These are phyloP conservation scores for Groenewaldozyma tartarivorans DNA, from an alignment of 805 yeast species.

Conservation along the genomic window DNA sequence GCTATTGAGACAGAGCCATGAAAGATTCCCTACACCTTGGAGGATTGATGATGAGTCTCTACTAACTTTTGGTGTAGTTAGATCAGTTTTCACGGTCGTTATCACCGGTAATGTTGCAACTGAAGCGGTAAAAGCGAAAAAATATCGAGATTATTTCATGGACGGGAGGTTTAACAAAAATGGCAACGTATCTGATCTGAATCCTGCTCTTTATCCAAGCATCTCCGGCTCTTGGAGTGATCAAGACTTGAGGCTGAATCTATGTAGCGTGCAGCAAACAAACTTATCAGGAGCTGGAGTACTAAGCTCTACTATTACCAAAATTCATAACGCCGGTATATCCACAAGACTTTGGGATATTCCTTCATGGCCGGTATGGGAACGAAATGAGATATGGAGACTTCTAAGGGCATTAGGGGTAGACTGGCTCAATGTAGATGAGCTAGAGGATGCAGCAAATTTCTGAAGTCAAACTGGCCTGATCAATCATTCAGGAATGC, in stretches of 20 bases:
- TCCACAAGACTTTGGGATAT: background rate
- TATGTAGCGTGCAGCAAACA: background rate
- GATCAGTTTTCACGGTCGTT: conserved; percentile 53
- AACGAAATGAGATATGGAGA: conserved; percentile 39
- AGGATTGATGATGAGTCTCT: background rate
- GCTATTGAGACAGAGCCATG: background rate
- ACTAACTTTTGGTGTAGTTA: conserved; percentile 20
- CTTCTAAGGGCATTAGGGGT: conserved; percentile 39
- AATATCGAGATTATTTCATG: conserved; percentile 33
- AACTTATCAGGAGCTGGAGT: background rate
- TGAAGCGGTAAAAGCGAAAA: conserved; percentile 24
- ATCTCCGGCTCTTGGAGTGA: background rate
- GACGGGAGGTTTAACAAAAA: conserved; percentile 41
- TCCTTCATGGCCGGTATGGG: conserved; percentile 42
- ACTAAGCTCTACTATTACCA: background rate
- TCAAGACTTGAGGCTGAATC: background rate
- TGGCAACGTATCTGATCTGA: background rate
- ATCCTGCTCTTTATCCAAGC: background rate
- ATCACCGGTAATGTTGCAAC: conserved; percentile 59
- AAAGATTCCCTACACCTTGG: conserved; percentile 3
- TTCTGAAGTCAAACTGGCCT: too few species aligned
- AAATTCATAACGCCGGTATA: background rate
- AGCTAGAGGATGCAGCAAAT: conserved; percentile 1
- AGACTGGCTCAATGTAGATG: conserved; percentile 37
- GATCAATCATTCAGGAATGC: too few species aligned